Evolutionary conservation across 768 basidiomycete genomes (phyloP).

Genomic region (Naganishia kalamii): DNA sequence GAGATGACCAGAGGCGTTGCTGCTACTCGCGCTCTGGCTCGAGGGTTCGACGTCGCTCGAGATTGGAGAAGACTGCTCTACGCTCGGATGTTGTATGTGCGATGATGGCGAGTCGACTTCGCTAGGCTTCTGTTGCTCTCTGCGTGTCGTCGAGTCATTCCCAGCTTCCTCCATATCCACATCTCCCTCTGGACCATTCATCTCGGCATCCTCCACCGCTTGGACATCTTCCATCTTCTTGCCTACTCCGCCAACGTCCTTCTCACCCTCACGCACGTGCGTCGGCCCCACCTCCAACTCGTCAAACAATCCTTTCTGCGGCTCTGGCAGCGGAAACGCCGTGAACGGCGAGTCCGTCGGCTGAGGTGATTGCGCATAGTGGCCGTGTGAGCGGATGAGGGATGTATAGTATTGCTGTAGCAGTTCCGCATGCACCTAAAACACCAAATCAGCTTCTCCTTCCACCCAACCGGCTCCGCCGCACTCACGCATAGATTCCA

Average conservation of each 20-base stretch:
- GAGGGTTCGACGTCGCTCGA: neutral
- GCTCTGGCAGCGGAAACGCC: constrained; percentile 29
- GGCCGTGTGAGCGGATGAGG: constrained; percentile 71
- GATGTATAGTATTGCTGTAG: constrained; percentile 91
- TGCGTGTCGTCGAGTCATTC: neutral
- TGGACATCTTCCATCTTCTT: neutral
- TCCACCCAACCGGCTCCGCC: neutral
- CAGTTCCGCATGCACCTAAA: constrained; percentile 81
- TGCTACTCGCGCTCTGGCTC: neutral
- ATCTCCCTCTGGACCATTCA: neutral
- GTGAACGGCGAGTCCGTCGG: constrained; percentile 35
- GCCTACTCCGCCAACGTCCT: neutral
- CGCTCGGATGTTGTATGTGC: neutral
- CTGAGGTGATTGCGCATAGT: constrained; percentile 36
- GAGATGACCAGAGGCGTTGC: neutral
- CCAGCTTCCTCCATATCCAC: neutral
- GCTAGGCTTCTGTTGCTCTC: neutral
- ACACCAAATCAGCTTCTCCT: neutral
- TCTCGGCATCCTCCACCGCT: neutral
- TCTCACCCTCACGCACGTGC: neutral
- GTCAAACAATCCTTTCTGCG: neutral
- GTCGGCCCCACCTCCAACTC: neutral
- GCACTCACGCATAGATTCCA: constrained; percentile 81
- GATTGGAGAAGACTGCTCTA: neutral
- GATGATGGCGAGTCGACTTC: neutral